Conservation (phyloP, 495 filamentous ascomycete species). For the Beverwykella pulmonaria region DNA sequence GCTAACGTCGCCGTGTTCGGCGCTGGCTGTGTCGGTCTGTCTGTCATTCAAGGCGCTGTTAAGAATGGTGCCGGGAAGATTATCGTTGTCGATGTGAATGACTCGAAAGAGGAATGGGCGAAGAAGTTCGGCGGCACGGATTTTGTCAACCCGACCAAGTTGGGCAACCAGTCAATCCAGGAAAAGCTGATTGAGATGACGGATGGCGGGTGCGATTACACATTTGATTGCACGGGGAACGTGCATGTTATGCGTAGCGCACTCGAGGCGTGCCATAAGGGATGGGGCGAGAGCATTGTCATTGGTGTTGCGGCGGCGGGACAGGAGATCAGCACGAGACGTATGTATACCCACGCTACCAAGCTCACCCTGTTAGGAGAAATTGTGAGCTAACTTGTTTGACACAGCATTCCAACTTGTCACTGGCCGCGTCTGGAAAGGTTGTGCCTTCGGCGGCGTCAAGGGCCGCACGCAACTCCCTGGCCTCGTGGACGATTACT, state of each 20-base stretch:
- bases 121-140: constrained; percentile 94
- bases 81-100: constrained; percentile 95
- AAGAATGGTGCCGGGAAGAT: constrained; percentile 83
- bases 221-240: constrained; percentile 98
- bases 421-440: constrained; percentile 96
- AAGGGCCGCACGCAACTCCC: constrained; percentile 94
- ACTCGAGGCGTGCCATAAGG: constrained; percentile 98
- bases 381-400: neutral
- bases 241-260: constrained; percentile 94
- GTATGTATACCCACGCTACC: constrained; percentile 60
- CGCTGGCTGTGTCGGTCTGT: constrained; percentile 91
- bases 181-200: constrained; percentile 95
- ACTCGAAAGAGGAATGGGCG: constrained; percentile 86
- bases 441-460: constrained; percentile 96
- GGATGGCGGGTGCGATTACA: constrained; percentile 98
- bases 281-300: constrained; percentile 97
- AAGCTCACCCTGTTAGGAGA: neutral
- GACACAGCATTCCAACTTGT: constrained; percentile 92
- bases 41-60: constrained; percentile 93
- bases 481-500: constrained; percentile 86
- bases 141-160: constrained; percentile 89
- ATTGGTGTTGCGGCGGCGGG: constrained; percentile 97
- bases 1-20: constrained; percentile 93
- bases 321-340: constrained; percentile 93
- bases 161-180: constrained; percentile 76